Percentiles rank a stretch among this genome's conserved stretches.
phyloP scores from a whole-genome alignment of 768 basidiomycete genomes.

The Russula dissimulans region DNA sequence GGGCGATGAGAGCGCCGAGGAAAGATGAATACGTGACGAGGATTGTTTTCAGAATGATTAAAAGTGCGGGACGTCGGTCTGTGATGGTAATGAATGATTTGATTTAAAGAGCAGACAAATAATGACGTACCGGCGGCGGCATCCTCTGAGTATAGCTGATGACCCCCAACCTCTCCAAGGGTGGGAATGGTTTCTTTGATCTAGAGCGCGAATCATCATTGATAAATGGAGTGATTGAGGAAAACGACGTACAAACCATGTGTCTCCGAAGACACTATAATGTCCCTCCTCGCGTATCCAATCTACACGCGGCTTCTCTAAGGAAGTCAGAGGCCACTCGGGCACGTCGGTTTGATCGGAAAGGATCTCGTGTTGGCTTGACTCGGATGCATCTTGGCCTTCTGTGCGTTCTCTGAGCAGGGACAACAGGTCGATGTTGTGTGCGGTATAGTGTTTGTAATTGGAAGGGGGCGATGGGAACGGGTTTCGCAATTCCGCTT shows the following conservation, averaged over 20 bases:
- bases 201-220: conserved; percentile 30
- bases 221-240: not conserved
- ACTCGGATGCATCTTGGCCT: conserved; percentile 28
- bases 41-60: conserved; percentile 64
- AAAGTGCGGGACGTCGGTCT: conserved; percentile 74
- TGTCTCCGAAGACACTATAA: conserved; percentile 80
- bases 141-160: conserved; percentile 71
- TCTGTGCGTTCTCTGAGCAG: conserved; percentile 47
- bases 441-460: conserved; percentile 65
- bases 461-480: conserved; percentile 87
- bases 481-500: conserved; percentile 71
- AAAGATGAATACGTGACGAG: conserved; percentile 73
- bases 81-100: not conserved
- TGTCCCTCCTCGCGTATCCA: conserved; percentile 83
- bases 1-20: conserved; percentile 53
- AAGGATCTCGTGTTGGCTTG: conserved; percentile 54
- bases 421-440: conserved; percentile 60
- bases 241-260: conserved; percentile 65
- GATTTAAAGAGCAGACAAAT: not conserved
- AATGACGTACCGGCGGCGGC: conserved; percentile 47
- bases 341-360: conserved; percentile 67
- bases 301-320: conserved; percentile 83
- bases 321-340: conserved; percentile 62
- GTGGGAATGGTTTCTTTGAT: conserved; percentile 79
- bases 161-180: conserved; percentile 70